Evolutionary conservation across 2,329 filamentous ascomycete genomes (phyloP), one percentile per base, ranked within the genome.

Genomic region (Biscogniauxia marginata): DNA sequence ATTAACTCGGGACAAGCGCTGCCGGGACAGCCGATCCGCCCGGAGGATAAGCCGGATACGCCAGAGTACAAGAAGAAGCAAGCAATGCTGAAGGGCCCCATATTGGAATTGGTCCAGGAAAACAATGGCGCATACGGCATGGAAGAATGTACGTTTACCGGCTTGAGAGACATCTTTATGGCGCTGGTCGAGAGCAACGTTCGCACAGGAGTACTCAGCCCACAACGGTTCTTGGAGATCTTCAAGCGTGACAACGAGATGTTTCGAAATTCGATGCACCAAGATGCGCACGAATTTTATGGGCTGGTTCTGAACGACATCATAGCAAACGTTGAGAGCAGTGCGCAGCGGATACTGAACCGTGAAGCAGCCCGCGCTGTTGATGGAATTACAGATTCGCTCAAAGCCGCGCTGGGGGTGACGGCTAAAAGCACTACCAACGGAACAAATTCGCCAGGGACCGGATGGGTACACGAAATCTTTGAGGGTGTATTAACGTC

Each of bases 31-130:
- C 80, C 73, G 2, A 60, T 80, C 45, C 79, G 92, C 65, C 90
- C 91, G 7, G 95, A 98, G 72, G 95, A 98, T 69, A 96, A 92
- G 72, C 90, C 90, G 60, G 93, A 98, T 68, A 93, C 93, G 1
- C 91, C 93, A 0, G 95, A 99, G 75, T 96, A 95, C 76, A 97
- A 97, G 77, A 99, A 99, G 80, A 97, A 96, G 76, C 87, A 95
- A 71, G 93, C 93, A 18, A 86, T 98, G 79, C 81, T 93, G 58
- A 89, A 88, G 46, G 91, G 95, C 0, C 95, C 95, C 0, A 87
- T 97, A 39, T 74, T 98, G 55, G 90, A 96, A 66, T 84, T 98
- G 73, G 85, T 88, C 50, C 87, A 89, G 65, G 91, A 96, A 67
- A 95, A 92, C 68, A 82, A 87, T 7, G 80, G 81, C 47, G 84